phyloP scores from a whole-genome alignment of 805 yeast genomes.

The Tetrapisispora phaffii region DNA sequence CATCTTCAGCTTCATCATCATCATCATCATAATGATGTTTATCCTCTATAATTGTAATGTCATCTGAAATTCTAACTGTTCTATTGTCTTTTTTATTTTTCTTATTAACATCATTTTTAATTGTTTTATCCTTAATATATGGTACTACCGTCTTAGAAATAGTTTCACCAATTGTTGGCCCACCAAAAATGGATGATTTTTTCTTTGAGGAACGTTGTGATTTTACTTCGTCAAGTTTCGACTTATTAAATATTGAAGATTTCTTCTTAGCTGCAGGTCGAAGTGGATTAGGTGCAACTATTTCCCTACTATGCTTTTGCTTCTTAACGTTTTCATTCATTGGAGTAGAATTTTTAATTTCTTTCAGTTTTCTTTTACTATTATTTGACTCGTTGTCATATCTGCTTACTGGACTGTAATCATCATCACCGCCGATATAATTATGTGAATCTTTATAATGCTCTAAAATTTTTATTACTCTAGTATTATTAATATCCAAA shows the following conservation, averaged over 20 bases:
- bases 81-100: conserved; percentile 7
- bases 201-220: conserved; percentile 13
- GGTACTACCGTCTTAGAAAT: conserved; percentile 3
- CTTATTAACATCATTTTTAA: not conserved
- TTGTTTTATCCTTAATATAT: conserved; percentile 12
- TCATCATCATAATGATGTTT: not conserved
- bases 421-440: not conserved
- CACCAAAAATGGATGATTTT: conserved; percentile 28
- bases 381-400: not conserved
- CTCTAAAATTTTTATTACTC: conserved; percentile 11
- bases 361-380: conserved; percentile 5
- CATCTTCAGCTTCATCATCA: conserved; percentile 9
- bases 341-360: not conserved
- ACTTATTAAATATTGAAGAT: not conserved
- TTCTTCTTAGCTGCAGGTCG: not conserved
- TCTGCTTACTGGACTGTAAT: not conserved
- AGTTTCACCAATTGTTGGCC: conserved; percentile 9
- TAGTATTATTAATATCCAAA: conserved; percentile 10
- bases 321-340: not conserved
- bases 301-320: not conserved
- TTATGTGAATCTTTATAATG: conserved; percentile 8
- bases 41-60: conserved; percentile 8
- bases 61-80: conserved; percentile 20
- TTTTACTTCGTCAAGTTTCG: not conserved
- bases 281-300: not conserved